These are phyloP conservation scores for Boletus eberwhitei DNA, from an alignment of 768 basidiomycete genomes.

Conservation along the genomic window DNA sequence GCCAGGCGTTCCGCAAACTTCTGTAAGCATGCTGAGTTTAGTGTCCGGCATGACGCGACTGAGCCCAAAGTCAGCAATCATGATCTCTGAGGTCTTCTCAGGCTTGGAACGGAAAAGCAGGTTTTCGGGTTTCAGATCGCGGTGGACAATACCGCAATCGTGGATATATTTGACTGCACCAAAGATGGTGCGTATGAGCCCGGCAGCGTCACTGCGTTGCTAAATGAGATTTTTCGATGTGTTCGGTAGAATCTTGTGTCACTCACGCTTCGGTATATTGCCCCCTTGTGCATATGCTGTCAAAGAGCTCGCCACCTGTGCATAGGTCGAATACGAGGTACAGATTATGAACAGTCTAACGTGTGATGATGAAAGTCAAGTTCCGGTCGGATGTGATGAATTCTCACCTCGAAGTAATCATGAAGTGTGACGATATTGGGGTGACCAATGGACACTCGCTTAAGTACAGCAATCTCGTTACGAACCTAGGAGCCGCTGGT, in stretches of 20 bases:
- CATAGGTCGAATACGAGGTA: constrained; percentile 96
- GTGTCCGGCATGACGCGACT: constrained; percentile 89
- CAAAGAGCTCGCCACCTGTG: constrained; percentile 97
- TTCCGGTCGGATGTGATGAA: neutral
- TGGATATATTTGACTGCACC: constrained; percentile 91
- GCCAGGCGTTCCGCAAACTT: constrained; percentile 94
- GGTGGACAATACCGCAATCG: constrained; percentile 87
- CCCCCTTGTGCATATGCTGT: constrained; percentile 95
- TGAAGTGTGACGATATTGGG: constrained; percentile 89
- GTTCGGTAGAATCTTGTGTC: neutral
- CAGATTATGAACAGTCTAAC: constrained; percentile 83
- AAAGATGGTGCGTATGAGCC: constrained; percentile 82
- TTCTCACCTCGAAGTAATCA: constrained; percentile 87
- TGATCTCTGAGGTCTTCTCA: constrained; percentile 85
- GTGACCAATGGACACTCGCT: constrained; percentile 88
- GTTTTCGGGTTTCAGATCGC: constrained; percentile 98
- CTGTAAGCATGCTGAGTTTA: constrained; percentile 83
- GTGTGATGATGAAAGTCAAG: neutral
- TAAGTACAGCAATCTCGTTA: constrained; percentile 95
- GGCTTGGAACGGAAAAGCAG: constrained; percentile 86
- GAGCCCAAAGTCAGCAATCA: constrained; percentile 97
- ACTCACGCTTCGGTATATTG: constrained; percentile 92
- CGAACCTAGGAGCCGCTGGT: constrained; percentile 59
- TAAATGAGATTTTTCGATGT: constrained; percentile 17
- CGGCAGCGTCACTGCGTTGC: constrained; percentile 76